A percentile compares a stretch with the other conserved stretches of the same genome.
phyloP scores from a whole-genome alignment of 1,284 basidiomycete genomes.

The Inonotus obliquus region DNA sequence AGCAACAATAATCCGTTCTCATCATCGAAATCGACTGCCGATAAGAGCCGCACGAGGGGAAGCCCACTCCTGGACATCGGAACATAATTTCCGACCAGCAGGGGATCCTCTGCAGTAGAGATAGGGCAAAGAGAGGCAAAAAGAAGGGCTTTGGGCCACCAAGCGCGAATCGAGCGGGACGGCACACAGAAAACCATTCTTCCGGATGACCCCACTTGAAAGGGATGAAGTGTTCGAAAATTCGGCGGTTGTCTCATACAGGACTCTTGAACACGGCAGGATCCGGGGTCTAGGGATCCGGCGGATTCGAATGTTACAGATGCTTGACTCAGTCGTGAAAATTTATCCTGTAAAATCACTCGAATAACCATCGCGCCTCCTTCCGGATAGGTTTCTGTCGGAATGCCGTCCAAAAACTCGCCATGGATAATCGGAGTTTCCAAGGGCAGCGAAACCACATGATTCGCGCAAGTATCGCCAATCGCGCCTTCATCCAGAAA shows the following conservation, averaged over 20 bases:
- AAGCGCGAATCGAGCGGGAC: neutral
- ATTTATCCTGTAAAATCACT: neutral
- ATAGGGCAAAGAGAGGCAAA: neutral
- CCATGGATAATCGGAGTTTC: neutral
- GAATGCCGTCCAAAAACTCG: neutral
- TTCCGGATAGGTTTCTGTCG: neutral
- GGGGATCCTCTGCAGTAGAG: neutral
- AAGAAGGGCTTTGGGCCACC: neutral
- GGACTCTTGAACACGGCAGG: neutral
- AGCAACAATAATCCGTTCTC: neutral
- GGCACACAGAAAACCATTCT: neutral
- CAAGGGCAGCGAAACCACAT: neutral
- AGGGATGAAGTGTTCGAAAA: neutral
- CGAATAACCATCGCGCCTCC: neutral
- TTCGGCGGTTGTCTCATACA: neutral
- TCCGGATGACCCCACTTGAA: neutral
- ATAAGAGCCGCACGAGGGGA: neutral
- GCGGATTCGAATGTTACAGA: neutral
- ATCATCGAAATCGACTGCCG: constrained; percentile 11
- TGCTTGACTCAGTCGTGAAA: neutral
- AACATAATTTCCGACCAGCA: neutral
- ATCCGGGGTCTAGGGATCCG: neutral
- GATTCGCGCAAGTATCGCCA: neutral
- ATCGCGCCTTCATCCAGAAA: neutral
- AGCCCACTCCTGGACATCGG: neutral